Evolutionary conservation across 768 basidiomycete species (phyloP).

Genomic region (Gymnopilus junonius): DNA sequence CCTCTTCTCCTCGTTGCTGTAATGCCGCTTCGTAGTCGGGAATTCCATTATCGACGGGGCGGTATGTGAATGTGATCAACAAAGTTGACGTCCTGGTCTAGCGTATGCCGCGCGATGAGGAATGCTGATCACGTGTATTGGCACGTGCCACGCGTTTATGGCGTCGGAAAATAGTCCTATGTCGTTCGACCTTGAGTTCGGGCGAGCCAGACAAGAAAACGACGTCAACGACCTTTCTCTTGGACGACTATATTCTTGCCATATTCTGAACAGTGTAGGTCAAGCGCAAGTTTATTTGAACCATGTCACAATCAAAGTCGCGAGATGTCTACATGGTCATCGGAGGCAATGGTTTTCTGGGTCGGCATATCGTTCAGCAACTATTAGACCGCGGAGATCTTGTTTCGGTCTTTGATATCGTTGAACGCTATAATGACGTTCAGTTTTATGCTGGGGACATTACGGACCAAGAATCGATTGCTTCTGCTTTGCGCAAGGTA

Average conservation of each 20-base stretch:
- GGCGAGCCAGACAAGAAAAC: background rate
- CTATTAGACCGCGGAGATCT: constrained; percentile 78
- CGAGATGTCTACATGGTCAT: constrained; percentile 87
- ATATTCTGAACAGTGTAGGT: background rate
- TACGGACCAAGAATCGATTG: constrained; percentile 73
- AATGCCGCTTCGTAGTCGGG: constrained; percentile 35
- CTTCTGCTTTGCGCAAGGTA: constrained; percentile 76
- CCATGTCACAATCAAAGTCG: constrained; percentile 33
- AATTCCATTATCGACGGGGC: constrained; percentile 32
- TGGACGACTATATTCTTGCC: too few relatives aligned
- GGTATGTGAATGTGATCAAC: constrained; percentile 26
- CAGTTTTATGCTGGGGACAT: constrained; percentile 92
- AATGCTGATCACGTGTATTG: constrained; percentile 8
- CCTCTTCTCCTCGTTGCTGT: constrained; percentile 70
- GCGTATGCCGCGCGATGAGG: constrained; percentile 19
- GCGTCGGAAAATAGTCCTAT: constrained; percentile 21
- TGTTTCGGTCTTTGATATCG: constrained; percentile 90
- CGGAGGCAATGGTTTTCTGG: constrained; percentile 92
- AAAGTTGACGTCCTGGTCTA: constrained; percentile 15
- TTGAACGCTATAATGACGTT: constrained; percentile 86
- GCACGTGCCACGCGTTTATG: constrained; percentile 47
- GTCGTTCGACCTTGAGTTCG: constrained; percentile 26
- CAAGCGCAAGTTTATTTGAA: background rate
- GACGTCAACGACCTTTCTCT: background rate
- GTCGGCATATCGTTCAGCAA: constrained; percentile 88